A percentile compares a stretch with the other conserved stretches of the same genome.
Evolutionary conservation across 164 flowering plant genomes (phyloP).

Genomic region (Liriodendron chinense): DNA sequence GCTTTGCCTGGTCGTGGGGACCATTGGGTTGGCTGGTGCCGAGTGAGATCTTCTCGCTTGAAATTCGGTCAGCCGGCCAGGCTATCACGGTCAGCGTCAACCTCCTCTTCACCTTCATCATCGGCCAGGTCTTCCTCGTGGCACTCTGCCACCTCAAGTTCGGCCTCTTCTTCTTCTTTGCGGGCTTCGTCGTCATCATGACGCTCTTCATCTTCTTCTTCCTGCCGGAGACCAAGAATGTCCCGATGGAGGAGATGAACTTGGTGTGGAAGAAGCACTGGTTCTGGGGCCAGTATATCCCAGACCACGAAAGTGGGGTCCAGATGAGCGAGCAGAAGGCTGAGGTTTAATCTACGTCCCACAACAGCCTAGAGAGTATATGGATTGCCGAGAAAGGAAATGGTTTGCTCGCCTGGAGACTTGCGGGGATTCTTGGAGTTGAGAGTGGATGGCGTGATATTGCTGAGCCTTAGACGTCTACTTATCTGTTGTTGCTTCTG

Average conservation of each 20-base stretch:
- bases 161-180: conserved; percentile 31
- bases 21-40: conserved; percentile 28
- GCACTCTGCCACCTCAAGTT: conserved; percentile 25
- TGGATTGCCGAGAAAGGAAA: too few species aligned
- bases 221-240: conserved; percentile 27
- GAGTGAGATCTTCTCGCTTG: conserved; percentile 25
- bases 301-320: conserved; percentile 10
- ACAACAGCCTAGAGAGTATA: too few species aligned
- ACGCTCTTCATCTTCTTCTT: conserved; percentile 25
- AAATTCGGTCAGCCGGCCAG: conserved; percentile 26
- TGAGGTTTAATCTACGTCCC: too few species aligned
- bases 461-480: too few species aligned
- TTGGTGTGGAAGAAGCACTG: conserved; percentile 23
- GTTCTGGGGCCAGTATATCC: conserved; percentile 23
- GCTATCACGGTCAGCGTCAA: conserved; percentile 23
- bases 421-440: too few species aligned
- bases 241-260: conserved; percentile 26
- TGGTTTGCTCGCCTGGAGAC: too few species aligned
- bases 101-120: conserved; percentile 22
- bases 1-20: conserved; percentile 30
- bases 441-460: too few species aligned
- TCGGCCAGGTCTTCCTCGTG: conserved; percentile 23
- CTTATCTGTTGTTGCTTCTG: too few species aligned
- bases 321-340: not conserved
- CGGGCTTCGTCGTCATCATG: conserved; percentile 16